Percentiles rank a stretch among this genome's conserved stretches.
Evolutionary conservation across 1,139 yeast genomes (phyloP).

Genomic region (Kurtzmaniella quercitrusa): DNA sequence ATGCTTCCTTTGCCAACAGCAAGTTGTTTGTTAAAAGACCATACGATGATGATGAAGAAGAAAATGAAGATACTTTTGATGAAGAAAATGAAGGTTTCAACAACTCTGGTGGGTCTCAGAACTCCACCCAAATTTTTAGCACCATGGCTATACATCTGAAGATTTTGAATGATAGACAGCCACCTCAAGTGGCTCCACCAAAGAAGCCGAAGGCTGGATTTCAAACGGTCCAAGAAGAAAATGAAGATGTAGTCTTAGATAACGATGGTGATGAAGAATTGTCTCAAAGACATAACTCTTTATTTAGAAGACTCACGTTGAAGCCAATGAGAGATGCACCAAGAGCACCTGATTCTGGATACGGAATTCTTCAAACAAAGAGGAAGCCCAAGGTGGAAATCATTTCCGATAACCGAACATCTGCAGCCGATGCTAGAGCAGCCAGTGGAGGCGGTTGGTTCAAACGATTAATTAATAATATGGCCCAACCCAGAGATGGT

Average conservation of each 20-base stretch:
- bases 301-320: slow-evolving; percentile 30
- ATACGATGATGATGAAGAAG: slow-evolving; percentile 6
- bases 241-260: slow-evolving; percentile 3
- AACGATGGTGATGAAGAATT: slow-evolving; percentile 5
- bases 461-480: slow-evolving; percentile 28
- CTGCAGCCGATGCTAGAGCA: slow-evolving; percentile 10
- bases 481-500: slow-evolving; percentile 6
- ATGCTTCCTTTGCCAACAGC: slow-evolving; percentile 16
- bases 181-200: slow-evolving; percentile 1
- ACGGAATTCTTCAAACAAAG: slow-evolving; percentile 13
- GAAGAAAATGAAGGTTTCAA: background rate
- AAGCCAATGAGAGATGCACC: slow-evolving; percentile 48
- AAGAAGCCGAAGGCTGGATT: background rate
- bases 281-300: slow-evolving; percentile 10
- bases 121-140: slow-evolving; percentile 1
- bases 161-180: background rate
- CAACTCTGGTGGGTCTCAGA: background rate
- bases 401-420: background rate
- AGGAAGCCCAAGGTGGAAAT: slow-evolving; percentile 1
- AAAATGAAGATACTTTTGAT: slow-evolving; percentile 7
- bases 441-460: slow-evolving; percentile 29
- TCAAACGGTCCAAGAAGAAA: slow-evolving; percentile 1
- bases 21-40: slow-evolving; percentile 4
- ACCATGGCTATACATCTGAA: slow-evolving; percentile 4
- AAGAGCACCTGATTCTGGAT: slow-evolving; percentile 24